Percentiles rank a stretch among this genome's conserved stretches.
phyloP scores from a whole-genome alignment of 192 early-diverging fungal genomes.

The Umbelopsis sp. region DNA sequence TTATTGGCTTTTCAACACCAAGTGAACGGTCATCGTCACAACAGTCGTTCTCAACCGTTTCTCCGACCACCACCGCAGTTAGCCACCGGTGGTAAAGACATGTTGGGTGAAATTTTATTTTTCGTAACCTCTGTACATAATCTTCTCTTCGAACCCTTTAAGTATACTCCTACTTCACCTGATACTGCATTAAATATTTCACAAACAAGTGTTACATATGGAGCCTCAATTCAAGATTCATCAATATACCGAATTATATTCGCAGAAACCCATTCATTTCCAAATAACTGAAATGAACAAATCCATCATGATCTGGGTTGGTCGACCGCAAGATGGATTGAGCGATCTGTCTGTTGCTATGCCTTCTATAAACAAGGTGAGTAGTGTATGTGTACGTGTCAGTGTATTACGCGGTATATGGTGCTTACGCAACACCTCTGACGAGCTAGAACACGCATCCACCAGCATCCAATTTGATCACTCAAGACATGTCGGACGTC shows the following conservation, averaged over 20 bases:
- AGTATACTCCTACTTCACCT: background rate
- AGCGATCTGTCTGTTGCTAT: slow-evolving; percentile 34
- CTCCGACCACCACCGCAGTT: slow-evolving; percentile 1
- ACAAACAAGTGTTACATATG: background rate
- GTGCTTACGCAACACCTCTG: background rate
- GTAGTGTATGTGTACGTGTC: background rate
- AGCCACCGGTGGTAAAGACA: background rate
- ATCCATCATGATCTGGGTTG: slow-evolving; percentile 33
- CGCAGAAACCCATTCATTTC: slow-evolving; percentile 29
- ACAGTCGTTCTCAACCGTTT: background rate
- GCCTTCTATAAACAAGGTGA: slow-evolving; percentile 29
- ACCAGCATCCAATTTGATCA: slow-evolving; percentile 27
- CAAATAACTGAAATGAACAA: slow-evolving; percentile 34
- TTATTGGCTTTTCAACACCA: slow-evolving; percentile 4
- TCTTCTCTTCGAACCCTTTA: background rate
- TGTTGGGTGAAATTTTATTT: background rate
- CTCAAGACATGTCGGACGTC: slow-evolving; percentile 27
- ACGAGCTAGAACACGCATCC: slow-evolving; percentile 12
- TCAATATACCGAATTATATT: slow-evolving; percentile 33
- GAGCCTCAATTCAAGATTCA: slow-evolving; percentile 33
- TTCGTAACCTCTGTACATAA: background rate
- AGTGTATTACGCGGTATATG: background rate
- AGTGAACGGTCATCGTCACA: background rate
- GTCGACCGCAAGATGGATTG: slow-evolving; percentile 18
- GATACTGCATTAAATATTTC: slow-evolving; percentile 10